Evolutionary conservation across 1,284 basidiomycete genomes (phyloP), one percentile per base, ranked within the genome.

Genomic region (Heimioporus punctisporus): DNA sequence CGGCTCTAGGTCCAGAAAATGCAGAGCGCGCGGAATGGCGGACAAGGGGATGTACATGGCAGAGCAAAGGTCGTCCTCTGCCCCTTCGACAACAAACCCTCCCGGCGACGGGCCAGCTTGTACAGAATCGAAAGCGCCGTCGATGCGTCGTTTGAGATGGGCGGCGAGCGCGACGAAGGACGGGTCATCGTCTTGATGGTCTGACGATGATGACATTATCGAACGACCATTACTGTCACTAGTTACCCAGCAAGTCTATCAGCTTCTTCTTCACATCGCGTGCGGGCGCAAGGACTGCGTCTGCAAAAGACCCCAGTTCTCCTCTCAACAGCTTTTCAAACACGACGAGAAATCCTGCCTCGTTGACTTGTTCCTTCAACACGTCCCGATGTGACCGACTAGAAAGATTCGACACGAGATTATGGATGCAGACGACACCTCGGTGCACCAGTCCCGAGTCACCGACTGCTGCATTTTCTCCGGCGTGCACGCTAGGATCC

Each of bases 401-500:
- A 25, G 75, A 60, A 23, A 81, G 70, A 51, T 74, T 78, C 14
- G 76, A 63, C 48, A 92, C 71, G 43, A 93, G 70, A 62, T 92
- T 93, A 39, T 77, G 74, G 17, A 88, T 71, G 62, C 89, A 88
- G 27, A 93, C 79, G 2, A 90, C 80, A 4, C 86, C 92, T 37
- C 93, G 85, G 69, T 93, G 88, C 10, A 88, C 77, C 37, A 93
- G 78, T 6, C 87, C 90, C 1, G 82, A 75, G 62, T 90, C 75
- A 44, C 64, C 59, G 51, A 60, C 55, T 53, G 63, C 63, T 54
- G 61, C 67, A 4, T 65, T 70, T 7, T 71, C 64, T 6, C 69
- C 72, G 24, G 28, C 24, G 6, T 67, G 65, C 30, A 71, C 59
- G 39, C 76, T 73, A 46, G 83, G 84, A 59, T 87, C 84, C 51